A percentile compares a stretch with the other conserved stretches of the same genome.
These are phyloP conservation scores for Vararia minispora DNA, from an alignment of 768 basidiomycete genomes.

Conservation along the genomic window DNA sequence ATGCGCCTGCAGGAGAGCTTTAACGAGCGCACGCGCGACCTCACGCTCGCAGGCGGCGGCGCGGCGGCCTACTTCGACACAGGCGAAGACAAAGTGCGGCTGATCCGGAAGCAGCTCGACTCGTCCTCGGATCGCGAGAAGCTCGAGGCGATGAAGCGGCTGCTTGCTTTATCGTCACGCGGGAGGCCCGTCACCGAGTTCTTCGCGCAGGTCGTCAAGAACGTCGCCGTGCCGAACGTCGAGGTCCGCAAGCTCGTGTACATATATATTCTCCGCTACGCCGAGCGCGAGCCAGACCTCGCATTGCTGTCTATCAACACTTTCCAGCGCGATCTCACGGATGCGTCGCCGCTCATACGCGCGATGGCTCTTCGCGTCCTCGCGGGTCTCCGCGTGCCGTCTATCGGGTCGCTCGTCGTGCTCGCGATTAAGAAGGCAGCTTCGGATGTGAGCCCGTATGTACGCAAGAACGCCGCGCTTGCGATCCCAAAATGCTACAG, in stretches of 20 bases:
- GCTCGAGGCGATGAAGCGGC: constrained; percentile 88
- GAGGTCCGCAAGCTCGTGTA: constrained; percentile 96
- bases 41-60: constrained; percentile 44
- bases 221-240: constrained; percentile 85
- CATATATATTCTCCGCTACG: constrained; percentile 92
- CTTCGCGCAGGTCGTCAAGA: constrained; percentile 96
- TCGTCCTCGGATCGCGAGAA: constrained; percentile 84
- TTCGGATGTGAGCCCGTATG: constrained; percentile 86
- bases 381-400: constrained; percentile 82
- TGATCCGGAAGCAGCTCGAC: constrained; percentile 81
- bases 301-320: constrained; percentile 96
- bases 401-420: constrained; percentile 77
- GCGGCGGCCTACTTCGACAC: constrained; percentile 53
- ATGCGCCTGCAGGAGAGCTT: constrained; percentile 77
- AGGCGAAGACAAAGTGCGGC: constrained; percentile 71
- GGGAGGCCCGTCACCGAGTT: constrained; percentile 85
- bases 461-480: constrained; percentile 84
- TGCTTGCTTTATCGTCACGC: constrained; percentile 60
- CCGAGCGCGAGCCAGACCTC: constrained; percentile 88
- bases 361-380: constrained; percentile 94
- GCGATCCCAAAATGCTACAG: constrained; percentile 81
- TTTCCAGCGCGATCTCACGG: constrained; percentile 92
- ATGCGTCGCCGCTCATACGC: constrained; percentile 86
- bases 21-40: constrained; percentile 70
- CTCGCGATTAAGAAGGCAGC: constrained; percentile 90